Base-by-base conservation (phyloP, 1,139 yeast genomes). In the Ogataea hybrid region DNA sequence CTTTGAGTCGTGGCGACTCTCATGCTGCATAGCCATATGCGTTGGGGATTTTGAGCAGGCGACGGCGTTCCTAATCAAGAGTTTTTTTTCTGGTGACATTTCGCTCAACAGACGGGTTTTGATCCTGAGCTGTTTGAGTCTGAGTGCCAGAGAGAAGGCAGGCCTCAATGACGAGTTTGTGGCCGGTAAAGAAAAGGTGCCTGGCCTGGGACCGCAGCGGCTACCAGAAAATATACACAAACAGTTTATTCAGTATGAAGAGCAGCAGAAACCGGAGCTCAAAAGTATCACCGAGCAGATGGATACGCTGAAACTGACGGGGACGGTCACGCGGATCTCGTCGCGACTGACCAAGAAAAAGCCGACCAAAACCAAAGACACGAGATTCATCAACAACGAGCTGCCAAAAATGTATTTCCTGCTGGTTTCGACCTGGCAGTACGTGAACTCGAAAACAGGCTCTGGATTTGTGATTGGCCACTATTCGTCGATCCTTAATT, bases 81-180 rank as follows among this genome's bases (percentile, higher is more conserved):
- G 94, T n/a, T n/a, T n/a, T n/a, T n/a, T n/a, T n/a, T n/a, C n/a
- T n/a, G n/a, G n/a, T n/a, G n/a, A 84, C 56, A 79, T 78, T 52
- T 81, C 88, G 0, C 63, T 84, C 15, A 83, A 79, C 49, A 82
- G 77, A 48, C 61, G 90, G 35, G 66, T 82, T 57, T 61, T 69
- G 42, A 67, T 82, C 16, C 59, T 84, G 23, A 70, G 84, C 1
- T 65, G 80, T 0, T 56, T 81, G 12, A 77, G 84, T 0, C 61
- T 81, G 29, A 75, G 81, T 4, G 79, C 82, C 0, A 63, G 92
- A 48, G 81, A 78, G 48, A 63, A 81, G 12, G 63, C 77, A 38
- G 90, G 90, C 0, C 60, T 69, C 25, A 67, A 72, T 1, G 90
- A 84, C 59, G 50, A 46, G 0, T 59, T 62, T 30, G 57, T 69